Percentiles rank a stretch among this genome's conserved stretches.
Conservation (phyloP, 2,329 filamentous ascomycete genomes). For the Penicillium palitans region DNA sequence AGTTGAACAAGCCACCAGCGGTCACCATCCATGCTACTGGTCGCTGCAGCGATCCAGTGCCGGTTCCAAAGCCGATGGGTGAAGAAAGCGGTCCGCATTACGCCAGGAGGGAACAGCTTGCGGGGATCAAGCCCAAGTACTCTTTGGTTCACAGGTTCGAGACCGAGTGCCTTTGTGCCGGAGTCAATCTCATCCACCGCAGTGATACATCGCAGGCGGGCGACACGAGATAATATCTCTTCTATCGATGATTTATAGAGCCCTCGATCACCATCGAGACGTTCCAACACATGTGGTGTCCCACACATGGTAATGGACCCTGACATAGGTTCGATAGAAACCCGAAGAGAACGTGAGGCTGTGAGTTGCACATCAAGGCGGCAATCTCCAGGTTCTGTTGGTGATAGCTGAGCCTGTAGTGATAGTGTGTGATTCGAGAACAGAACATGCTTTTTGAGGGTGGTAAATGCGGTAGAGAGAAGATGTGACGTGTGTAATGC, state of each 20-base stretch:
- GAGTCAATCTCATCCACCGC: slow-evolving; percentile 44
- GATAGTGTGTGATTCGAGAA: slow-evolving; percentile 62
- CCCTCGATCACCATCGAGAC: slow-evolving; percentile 67
- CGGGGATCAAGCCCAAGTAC: slow-evolving; percentile 50
- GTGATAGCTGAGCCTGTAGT: slow-evolving; percentile 59
- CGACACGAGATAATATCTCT: slow-evolving; percentile 41
- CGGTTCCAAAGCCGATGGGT: slow-evolving; percentile 50
- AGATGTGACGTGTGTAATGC: slow-evolving; percentile 72
- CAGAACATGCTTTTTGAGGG: slow-evolving; percentile 59
- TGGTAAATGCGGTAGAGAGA: slow-evolving; percentile 65
- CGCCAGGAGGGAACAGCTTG: slow-evolving; percentile 62
- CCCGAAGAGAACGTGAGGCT: slow-evolving; percentile 56
- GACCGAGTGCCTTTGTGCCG: slow-evolving; percentile 38
- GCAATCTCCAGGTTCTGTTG: slow-evolving; percentile 65
- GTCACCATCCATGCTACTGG: slow-evolving; percentile 70
- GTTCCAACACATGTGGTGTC: slow-evolving; percentile 55
- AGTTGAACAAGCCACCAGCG: slow-evolving; percentile 70
- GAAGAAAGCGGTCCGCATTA: slow-evolving; percentile 68
- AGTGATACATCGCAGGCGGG: slow-evolving; percentile 40
- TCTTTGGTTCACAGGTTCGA: slow-evolving; percentile 40
- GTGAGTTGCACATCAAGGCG: slow-evolving; percentile 69
- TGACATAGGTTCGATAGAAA: slow-evolving; percentile 74
- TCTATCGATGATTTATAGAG: slow-evolving; percentile 46
- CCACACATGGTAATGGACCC: slow-evolving; percentile 74
- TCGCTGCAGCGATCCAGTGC: slow-evolving; percentile 73